Conservation (phyloP, 176 grass and related monocot genomes). For the Triticum timopheevii region DNA sequence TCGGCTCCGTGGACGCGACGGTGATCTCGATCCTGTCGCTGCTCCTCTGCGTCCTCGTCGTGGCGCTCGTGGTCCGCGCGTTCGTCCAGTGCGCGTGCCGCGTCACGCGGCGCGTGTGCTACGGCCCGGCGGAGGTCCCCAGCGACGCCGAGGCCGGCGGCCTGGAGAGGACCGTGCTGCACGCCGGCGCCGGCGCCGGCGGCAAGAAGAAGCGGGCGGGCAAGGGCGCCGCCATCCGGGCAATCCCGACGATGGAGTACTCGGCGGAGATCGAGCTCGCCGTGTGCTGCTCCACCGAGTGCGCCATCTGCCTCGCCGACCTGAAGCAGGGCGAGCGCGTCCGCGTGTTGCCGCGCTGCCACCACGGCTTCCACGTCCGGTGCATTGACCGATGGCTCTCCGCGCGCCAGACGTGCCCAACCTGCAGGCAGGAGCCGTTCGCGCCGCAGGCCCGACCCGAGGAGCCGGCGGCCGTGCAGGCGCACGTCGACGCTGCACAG, state of each 20-base stretch:
- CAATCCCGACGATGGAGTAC: conserved; percentile 41
- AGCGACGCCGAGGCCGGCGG: not conserved
- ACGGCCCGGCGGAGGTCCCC: conserved; percentile 15
- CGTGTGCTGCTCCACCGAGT: conserved; percentile 63
- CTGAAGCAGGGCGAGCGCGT: conserved; percentile 71
- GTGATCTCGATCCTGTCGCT: conserved; percentile 65
- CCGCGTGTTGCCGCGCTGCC: conserved; percentile 69
- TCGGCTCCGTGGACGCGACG: conserved; percentile 51
- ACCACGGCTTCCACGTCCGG: conserved; percentile 79
- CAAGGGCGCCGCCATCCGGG: conserved; percentile 23
- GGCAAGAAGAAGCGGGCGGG: conserved; percentile 14
- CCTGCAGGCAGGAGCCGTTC: conserved; percentile 72
- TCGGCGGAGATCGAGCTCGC: conserved; percentile 40
- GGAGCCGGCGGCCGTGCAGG: not conserved
- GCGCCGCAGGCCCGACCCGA: not conserved
- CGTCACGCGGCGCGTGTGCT: conserved; percentile 45
- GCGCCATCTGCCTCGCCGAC: conserved; percentile 91
- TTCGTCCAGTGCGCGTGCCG: conserved; percentile 55
- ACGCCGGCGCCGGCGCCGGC: not conserved
- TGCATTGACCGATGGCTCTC: conserved; percentile 92
- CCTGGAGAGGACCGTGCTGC: not conserved
- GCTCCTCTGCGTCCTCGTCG: conserved; percentile 58
- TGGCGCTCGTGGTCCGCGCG: conserved; percentile 42
- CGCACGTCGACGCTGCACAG: not conserved
- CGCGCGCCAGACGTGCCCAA: conserved; percentile 75